A percentile compares a stretch with the other conserved stretches of the same genome.
phyloP scores from a whole-genome alignment of 768 basidiomycete genomes.

The Suillus plorans region DNA sequence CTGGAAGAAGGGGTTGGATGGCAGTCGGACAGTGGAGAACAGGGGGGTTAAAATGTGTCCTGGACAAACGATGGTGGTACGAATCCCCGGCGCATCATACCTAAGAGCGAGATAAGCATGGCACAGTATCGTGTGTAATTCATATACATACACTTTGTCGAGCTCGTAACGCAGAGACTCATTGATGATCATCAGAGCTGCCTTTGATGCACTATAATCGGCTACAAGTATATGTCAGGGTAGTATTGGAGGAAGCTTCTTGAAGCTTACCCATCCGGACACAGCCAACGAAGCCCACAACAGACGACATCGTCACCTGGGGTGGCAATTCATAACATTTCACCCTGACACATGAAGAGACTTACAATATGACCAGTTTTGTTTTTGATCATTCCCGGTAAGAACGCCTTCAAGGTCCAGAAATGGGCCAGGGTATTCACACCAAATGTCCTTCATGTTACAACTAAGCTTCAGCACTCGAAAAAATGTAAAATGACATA shows the following conservation, averaged over 20 bases:
- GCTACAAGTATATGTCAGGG: conserved; percentile 39
- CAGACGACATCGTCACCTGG: conserved; percentile 78
- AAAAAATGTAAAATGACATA: conserved; percentile 28
- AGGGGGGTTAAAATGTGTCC: conserved; percentile 79
- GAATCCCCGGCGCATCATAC: conserved; percentile 73
- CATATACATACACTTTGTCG: conserved; percentile 58
- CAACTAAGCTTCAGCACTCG: background rate
- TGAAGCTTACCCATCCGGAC: conserved; percentile 70
- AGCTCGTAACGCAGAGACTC: conserved; percentile 89
- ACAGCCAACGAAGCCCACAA: conserved; percentile 67
- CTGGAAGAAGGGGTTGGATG: conserved; percentile 48
- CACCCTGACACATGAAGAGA: conserved; percentile 9
- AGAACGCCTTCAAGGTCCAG: conserved; percentile 90
- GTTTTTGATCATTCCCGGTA: conserved; percentile 79
- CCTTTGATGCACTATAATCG: conserved; percentile 93
- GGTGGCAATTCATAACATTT: conserved; percentile 16
- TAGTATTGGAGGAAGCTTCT: conserved; percentile 1
- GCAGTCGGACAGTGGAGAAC: conserved; percentile 61
- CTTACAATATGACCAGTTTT: conserved; percentile 85
- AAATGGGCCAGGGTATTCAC: conserved; percentile 90
- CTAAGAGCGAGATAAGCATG: conserved; percentile 32
- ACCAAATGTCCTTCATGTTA: conserved; percentile 69
- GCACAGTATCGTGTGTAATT: conserved; percentile 1
- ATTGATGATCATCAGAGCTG: conserved; percentile 78
- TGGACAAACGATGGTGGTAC: conserved; percentile 85